Evolutionary conservation across 768 basidiomycete genomes (phyloP).

Genomic region (Auricularia sp.): DNA sequence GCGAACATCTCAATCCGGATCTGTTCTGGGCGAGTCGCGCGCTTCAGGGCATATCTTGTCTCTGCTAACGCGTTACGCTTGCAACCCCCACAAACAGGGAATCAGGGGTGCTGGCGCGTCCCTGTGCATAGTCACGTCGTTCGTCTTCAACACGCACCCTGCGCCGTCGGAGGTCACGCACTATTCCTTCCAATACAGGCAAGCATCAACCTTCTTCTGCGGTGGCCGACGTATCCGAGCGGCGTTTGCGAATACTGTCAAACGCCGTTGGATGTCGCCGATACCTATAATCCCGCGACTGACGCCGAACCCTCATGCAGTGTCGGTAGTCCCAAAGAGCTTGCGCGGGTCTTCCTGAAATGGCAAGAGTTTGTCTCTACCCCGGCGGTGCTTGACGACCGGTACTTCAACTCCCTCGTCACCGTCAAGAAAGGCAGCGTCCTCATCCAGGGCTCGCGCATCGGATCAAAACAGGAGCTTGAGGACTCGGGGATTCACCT

Average conservation of each 20-base stretch:
- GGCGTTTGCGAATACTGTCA: too few species aligned
- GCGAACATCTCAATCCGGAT: constrained; percentile 16
- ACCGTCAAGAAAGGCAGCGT: neutral
- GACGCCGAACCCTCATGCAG: neutral
- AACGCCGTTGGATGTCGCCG: neutral
- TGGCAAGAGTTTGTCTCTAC: constrained; percentile 2
- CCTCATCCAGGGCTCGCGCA: neutral
- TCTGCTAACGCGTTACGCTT: neutral
- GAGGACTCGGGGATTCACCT: neutral
- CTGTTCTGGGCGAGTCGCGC: constrained; percentile 14
- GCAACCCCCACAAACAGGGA: constrained; percentile 11
- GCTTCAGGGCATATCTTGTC: neutral
- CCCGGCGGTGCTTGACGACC: neutral
- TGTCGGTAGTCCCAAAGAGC: neutral
- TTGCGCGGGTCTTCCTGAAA: constrained; percentile 1
- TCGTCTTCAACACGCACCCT: constrained; percentile 17
- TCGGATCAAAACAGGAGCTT: neutral
- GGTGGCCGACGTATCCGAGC: neutral
- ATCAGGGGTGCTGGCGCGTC: constrained; percentile 22
- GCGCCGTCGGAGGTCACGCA: constrained; percentile 14
- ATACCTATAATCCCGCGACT: neutral
- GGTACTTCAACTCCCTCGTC: neutral
- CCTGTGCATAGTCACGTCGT: constrained; percentile 22
- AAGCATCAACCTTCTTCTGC: neutral
- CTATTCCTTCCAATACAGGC: neutral